These are phyloP conservation scores for Eutypa lata DNA, from an alignment of 2,329 filamentous ascomycete genomes.

Conservation along the genomic window DNA sequence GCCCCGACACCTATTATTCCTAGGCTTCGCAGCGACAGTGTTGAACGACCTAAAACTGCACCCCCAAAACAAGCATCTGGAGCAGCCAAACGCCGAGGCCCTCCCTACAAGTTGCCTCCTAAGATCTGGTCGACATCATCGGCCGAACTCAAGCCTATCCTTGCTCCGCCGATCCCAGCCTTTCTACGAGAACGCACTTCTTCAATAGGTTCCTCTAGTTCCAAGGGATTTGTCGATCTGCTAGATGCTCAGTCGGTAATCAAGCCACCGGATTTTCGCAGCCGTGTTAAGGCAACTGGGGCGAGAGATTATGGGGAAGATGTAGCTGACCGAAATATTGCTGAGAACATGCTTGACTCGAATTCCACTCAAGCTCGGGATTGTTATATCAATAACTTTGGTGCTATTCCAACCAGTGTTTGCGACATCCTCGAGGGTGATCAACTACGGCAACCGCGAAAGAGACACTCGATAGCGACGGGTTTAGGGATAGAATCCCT, in stretches of 20 bases:
- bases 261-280: slow-evolving; percentile 44
- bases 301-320: slow-evolving; percentile 60
- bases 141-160: slow-evolving; percentile 10
- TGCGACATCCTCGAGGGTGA: slow-evolving; percentile 14
- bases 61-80: slow-evolving; percentile 15
- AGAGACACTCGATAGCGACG: slow-evolving; percentile 21
- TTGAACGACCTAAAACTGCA: slow-evolving; percentile 36
- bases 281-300: slow-evolving; percentile 48
- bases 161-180: slow-evolving; percentile 16
- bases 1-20: slow-evolving; percentile 28
- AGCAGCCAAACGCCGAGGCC: slow-evolving; percentile 20
- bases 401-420: slow-evolving; percentile 3
- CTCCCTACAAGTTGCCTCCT: slow-evolving; percentile 22
- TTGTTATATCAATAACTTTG: slow-evolving; percentile 29
- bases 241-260: slow-evolving; percentile 56
- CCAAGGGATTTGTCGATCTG: slow-evolving; percentile 46
- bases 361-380: slow-evolving; percentile 31
- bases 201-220: slow-evolving; percentile 29
- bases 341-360: slow-evolving; percentile 32
- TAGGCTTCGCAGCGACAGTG: slow-evolving; percentile 22
- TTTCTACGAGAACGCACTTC: slow-evolving; percentile 25
- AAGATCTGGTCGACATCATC: slow-evolving; percentile 14
- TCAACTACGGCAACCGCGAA: slow-evolving; percentile 9
- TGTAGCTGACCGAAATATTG: slow-evolving; percentile 60
- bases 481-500: slow-evolving; percentile 17